A percentile compares a stretch with the other conserved stretches of the same genome.
Evolutionary conservation across 2,329 filamentous ascomycete genomes (phyloP).

Genomic region (Annulohypoxylon truncatum): DNA sequence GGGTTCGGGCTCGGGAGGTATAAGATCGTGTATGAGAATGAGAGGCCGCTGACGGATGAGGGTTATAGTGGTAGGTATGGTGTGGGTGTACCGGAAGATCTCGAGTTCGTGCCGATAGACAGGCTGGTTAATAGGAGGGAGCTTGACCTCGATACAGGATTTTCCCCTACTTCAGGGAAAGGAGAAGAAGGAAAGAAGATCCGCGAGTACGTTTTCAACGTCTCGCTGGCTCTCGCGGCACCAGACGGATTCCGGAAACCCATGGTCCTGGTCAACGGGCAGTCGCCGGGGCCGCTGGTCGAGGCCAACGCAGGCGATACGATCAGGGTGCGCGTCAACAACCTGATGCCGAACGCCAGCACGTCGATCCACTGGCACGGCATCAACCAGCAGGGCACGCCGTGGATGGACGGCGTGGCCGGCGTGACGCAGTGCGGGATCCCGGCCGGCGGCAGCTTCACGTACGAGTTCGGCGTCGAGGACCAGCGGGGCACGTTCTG

Average conservation of each 20-base stretch:
- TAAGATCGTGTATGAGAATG: slow-evolving; percentile 11
- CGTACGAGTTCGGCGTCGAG: slow-evolving; percentile 68
- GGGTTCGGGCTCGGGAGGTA: slow-evolving; percentile 42
- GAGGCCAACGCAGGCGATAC: slow-evolving; percentile 59
- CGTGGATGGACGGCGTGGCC: slow-evolving; percentile 73
- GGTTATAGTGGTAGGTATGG: slow-evolving; percentile 40
- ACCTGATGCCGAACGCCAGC: slow-evolving; percentile 51
- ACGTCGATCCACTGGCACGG: slow-evolving; percentile 77
- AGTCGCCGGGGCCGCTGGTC: slow-evolving; percentile 58
- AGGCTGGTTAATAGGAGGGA: slow-evolving; percentile 46
- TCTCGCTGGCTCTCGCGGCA: slow-evolving; percentile 48
- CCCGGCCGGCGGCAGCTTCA: slow-evolving; percentile 64
- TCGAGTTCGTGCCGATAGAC: slow-evolving; percentile 42
- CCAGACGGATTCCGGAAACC: slow-evolving; percentile 54
- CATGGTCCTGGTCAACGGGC: slow-evolving; percentile 56
- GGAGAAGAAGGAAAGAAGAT: slow-evolving; percentile 11
- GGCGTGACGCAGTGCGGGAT: slow-evolving; percentile 72
- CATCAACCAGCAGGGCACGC: slow-evolving; percentile 71
- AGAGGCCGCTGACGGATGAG: slow-evolving; percentile 16
- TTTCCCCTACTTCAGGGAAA: slow-evolving; percentile 30
- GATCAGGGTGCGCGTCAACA: slow-evolving; percentile 55
- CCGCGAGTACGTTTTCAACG: slow-evolving; percentile 51
- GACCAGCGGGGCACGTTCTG: slow-evolving; percentile 55
- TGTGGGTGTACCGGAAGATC: slow-evolving; percentile 40
- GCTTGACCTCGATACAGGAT: slow-evolving; percentile 47